phyloP scores from a whole-genome alignment of 139 green algal genomes.

The Tetratostichococcus sp. region DNA sequence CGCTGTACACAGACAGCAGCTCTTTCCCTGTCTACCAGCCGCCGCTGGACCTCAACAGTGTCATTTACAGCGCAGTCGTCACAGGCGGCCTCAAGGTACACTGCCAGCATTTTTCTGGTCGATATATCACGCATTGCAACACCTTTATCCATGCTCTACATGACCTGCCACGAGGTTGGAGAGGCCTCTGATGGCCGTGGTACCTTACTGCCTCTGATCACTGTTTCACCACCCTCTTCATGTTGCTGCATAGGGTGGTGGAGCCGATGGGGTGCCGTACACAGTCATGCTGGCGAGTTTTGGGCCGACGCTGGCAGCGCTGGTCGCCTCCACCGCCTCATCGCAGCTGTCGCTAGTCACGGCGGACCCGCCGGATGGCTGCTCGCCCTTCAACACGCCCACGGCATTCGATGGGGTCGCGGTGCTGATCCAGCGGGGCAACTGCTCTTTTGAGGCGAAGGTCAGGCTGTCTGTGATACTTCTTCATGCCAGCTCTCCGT shows the following conservation, averaged over 20 bases:
- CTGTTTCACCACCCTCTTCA: too few relatives aligned
- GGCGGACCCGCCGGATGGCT: slow-evolving; percentile 29
- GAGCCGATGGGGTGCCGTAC: background rate
- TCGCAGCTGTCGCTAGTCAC: slow-evolving; percentile 8
- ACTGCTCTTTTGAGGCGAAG: slow-evolving; percentile 69
- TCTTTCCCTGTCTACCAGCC: background rate
- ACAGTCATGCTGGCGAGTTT: slow-evolving; percentile 14
- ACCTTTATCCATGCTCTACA: too few relatives aligned
- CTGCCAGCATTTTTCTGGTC: too few relatives aligned
- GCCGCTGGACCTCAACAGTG: background rate
- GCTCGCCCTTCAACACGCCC: slow-evolving; percentile 25
- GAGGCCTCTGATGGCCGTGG: too few relatives aligned
- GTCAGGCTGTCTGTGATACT: background rate
- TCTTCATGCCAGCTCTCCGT: too few relatives aligned
- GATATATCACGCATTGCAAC: too few relatives aligned
- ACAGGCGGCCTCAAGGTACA: background rate
- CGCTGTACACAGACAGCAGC: background rate
- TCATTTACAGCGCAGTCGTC: slow-evolving; percentile 9
- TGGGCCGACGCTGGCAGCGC: background rate
- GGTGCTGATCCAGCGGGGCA: slow-evolving; percentile 57
- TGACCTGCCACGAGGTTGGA: too few relatives aligned
- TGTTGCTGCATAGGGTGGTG: background rate
- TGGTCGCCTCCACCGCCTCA: slow-evolving; percentile 2
- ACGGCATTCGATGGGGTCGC: slow-evolving; percentile 32
- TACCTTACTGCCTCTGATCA: too few relatives aligned